A percentile compares a stretch with the other conserved stretches of the same genome.
Evolutionary conservation across 768 basidiomycete species (phyloP).

Genomic region (Trametes elegans): DNA sequence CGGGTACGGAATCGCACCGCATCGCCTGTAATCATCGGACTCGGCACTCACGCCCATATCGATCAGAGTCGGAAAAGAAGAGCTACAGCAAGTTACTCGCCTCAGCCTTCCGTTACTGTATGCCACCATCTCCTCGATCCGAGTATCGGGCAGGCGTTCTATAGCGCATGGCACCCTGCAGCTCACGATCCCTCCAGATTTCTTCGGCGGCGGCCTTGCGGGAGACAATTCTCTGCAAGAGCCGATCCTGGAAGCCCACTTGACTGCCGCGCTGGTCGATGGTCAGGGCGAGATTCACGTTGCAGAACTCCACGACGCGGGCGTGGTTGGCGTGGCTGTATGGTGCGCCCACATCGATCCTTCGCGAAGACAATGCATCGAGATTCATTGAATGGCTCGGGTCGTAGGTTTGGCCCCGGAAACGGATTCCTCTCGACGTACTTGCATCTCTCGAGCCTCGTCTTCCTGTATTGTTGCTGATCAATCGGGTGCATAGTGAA

Average conservation of each 20-base stretch:
- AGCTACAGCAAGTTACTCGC: too few relatives aligned
- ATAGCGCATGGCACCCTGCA: too few relatives aligned
- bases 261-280: background rate
- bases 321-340: conserved; percentile 1
- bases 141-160: too few relatives aligned
- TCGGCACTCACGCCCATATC: too few relatives aligned
- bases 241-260: background rate
- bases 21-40: too few relatives aligned
- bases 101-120: too few relatives aligned
- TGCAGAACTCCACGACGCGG: conserved; percentile 2
- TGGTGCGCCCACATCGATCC: background rate
- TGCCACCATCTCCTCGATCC: too few relatives aligned
- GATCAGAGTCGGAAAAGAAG: too few relatives aligned
- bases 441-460: background rate
- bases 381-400: too few relatives aligned
- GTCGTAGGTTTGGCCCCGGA: conserved; percentile 14
- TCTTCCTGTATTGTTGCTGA: background rate
- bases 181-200: too few relatives aligned
- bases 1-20: too few relatives aligned
- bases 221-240: background rate
- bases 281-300: conserved; percentile 8
- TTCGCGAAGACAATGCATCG: too few relatives aligned
- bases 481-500: conserved; percentile 1
- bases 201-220: background rate
- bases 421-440: conserved; percentile 8